phyloP scores from a whole-genome alignment of 345 rosid genomes.

The Hibiscus tridactylites region DNA sequence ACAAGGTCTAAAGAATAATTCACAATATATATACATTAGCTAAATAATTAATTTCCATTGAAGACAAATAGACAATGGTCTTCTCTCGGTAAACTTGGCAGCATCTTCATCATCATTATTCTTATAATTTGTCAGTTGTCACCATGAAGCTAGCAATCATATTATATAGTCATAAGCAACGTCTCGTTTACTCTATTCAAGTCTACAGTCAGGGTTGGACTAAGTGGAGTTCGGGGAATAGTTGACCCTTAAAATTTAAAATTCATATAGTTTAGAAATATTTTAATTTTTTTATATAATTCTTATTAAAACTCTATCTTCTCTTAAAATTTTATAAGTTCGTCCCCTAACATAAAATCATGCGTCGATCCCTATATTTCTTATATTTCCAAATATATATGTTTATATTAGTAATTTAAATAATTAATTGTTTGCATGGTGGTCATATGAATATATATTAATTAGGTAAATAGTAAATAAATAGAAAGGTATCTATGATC shows the following conservation, averaged over 20 bases:
- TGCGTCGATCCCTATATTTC: too few relatives aligned
- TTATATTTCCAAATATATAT: too few relatives aligned
- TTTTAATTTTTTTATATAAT: too few relatives aligned
- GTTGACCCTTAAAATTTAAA: too few relatives aligned
- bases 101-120: background rate
- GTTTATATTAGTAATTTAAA: too few relatives aligned
- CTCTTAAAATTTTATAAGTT: too few relatives aligned
- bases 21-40: background rate
- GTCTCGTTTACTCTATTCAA: background rate
- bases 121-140: background rate
- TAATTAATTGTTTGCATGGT: background rate
- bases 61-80: background rate
- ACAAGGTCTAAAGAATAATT: background rate
- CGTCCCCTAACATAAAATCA: too few relatives aligned
- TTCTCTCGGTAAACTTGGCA: background rate
- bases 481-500: slow-evolving; percentile 1
- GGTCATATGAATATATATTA: background rate
- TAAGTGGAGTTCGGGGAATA: too few relatives aligned
- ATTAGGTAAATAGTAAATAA: background rate
- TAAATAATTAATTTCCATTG: background rate
- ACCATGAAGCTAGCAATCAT: background rate
- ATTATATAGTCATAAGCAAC: background rate
- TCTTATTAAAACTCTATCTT: too few relatives aligned
- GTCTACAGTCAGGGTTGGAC: too few relatives aligned
- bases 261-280: too few relatives aligned